Percentiles rank a stretch among this genome's conserved stretches.
Evolutionary conservation across 306 rosid genomes (phyloP).

Genomic region (Citrullus amarus): DNA sequence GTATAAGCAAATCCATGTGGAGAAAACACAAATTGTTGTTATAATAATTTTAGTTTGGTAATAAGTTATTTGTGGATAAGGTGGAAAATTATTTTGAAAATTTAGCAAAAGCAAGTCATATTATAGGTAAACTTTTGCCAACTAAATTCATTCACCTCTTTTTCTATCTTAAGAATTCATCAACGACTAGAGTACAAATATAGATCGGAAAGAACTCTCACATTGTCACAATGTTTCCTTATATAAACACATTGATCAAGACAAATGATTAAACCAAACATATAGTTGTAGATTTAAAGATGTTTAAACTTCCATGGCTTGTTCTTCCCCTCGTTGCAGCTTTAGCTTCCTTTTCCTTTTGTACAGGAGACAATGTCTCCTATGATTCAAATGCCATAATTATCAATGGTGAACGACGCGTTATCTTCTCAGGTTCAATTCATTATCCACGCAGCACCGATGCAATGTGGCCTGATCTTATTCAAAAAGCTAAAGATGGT

Average conservation of each 20-base stretch:
- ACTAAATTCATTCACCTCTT: background rate
- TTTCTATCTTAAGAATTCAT: background rate
- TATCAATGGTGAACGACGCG: background rate
- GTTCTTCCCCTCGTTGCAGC: background rate
- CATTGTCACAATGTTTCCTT: background rate
- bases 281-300: background rate
- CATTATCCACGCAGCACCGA: background rate
- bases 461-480: slow-evolving; percentile 4
- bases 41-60: background rate
- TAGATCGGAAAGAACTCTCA: background rate
- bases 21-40: background rate
- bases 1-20: background rate
- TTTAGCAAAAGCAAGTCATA: background rate
- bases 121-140: background rate
- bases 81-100: background rate
- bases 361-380: background rate
- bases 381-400: background rate
- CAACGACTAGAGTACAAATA: background rate
- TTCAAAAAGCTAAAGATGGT: background rate
- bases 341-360: background rate
- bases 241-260: background rate
- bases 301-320: background rate
- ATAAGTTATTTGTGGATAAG: background rate
- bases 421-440: background rate
- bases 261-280: background rate